Conservation (phyloP, 2,329 filamentous ascomycete species). For the Metarhizium album region DNA sequence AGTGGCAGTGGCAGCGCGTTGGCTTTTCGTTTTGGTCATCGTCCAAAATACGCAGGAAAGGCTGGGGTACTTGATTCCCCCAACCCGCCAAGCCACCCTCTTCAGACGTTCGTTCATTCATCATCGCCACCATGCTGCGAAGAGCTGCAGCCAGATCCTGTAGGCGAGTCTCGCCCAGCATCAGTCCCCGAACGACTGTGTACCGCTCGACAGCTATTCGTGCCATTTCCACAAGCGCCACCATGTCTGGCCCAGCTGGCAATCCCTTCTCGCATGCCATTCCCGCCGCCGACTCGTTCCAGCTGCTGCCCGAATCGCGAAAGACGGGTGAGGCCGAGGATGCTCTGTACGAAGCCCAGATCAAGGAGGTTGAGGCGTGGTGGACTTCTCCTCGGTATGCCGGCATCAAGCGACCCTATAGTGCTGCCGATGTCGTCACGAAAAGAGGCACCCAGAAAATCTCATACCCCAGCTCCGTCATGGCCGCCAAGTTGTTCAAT, state of each 20-base stretch:
- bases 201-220: constrained; percentile 15
- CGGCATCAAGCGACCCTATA: constrained; percentile 87
- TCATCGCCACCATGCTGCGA: constrained; percentile 19
- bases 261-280: constrained; percentile 20
- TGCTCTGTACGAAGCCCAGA: constrained; percentile 70
- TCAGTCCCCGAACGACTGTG: constrained; percentile 9
- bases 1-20: too few species aligned
- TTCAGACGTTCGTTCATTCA: neutral
- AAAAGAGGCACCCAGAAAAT: constrained; percentile 85
- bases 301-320: constrained; percentile 65
- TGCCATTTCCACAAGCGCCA: constrained; percentile 20
- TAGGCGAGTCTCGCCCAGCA: constrained; percentile 15
- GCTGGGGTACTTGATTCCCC: too few species aligned
- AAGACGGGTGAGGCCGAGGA: constrained; percentile 79
- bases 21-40: neutral
- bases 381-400: constrained; percentile 77
- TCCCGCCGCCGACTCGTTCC: constrained; percentile 63
- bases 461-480: constrained; percentile 82
- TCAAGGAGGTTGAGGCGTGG: constrained; percentile 81
- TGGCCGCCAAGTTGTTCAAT: constrained; percentile 92
- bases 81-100: neutral
- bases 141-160: constrained; percentile 21
- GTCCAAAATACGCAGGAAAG: too few species aligned
- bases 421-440: constrained; percentile 80
- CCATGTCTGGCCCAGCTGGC: constrained; percentile 17